A percentile compares a stretch with the other conserved stretches of the same genome.
These are phyloP conservation scores for Yamadazyma sp. DNA, from an alignment of 1,139 yeast genomes.

Conservation along the genomic window DNA sequence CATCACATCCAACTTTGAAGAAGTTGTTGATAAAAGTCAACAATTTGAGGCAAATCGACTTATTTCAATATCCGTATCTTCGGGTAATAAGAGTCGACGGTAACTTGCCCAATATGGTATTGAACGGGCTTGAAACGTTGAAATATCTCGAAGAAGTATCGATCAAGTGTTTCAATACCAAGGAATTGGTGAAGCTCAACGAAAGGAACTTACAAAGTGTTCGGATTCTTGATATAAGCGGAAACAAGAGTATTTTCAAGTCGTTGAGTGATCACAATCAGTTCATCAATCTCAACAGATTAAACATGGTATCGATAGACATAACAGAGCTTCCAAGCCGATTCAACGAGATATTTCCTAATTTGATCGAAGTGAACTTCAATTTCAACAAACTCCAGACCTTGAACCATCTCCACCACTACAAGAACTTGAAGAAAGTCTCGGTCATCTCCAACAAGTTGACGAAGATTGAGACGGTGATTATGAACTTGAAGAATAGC, in stretches of 20 bases:
- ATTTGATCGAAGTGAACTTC: slow-evolving; percentile 48
- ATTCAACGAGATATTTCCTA: slow-evolving; percentile 43
- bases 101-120: slow-evolving; percentile 19
- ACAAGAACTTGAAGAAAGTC: slow-evolving; percentile 38
- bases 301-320: slow-evolving; percentile 48
- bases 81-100: slow-evolving; percentile 51
- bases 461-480: slow-evolving; percentile 29
- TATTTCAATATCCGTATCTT: slow-evolving; percentile 35
- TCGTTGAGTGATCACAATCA: slow-evolving; percentile 1
- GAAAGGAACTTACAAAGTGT: slow-evolving; percentile 20
- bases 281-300: slow-evolving; percentile 39
- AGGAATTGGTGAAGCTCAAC: slow-evolving; percentile 21
- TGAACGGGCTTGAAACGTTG: slow-evolving; percentile 26
- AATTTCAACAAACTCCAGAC: slow-evolving; percentile 47
- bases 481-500: slow-evolving; percentile 32
- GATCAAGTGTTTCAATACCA: slow-evolving; percentile 30
- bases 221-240: slow-evolving; percentile 38
- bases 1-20: slow-evolving; percentile 33
- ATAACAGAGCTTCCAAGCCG: slow-evolving; percentile 33
- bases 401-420: slow-evolving; percentile 27
- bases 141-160: slow-evolving; percentile 44
- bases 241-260: slow-evolving; percentile 23
- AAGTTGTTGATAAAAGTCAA: slow-evolving; percentile 47
- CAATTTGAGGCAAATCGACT: slow-evolving; percentile 29
- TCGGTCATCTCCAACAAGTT: slow-evolving; percentile 50